Base-by-base conservation (phyloP, 306 rosid genomes). In the Cucumis cinereus region DNA sequence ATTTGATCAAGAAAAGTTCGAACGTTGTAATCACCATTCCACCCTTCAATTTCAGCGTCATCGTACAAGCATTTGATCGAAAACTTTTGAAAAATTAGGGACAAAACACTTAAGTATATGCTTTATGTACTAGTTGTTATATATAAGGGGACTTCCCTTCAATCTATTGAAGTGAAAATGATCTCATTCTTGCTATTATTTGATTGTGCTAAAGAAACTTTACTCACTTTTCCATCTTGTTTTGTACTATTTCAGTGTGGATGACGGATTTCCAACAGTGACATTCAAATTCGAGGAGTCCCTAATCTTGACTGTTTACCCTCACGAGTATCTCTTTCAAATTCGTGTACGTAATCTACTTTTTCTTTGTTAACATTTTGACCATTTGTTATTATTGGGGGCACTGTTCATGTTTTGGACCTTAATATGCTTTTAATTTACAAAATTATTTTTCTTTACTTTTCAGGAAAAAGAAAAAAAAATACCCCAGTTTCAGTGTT, bases 271-370 rank as follows among this genome's bases (percentile, higher is more conserved):
- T 85, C 97, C 99, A 15, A 26, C 6, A 24, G 84, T 90, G 61
- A 88, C 77, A 79, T 87, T 94, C 69, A 63, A 56, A 73, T 94
- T 94, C 63, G 86, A 79, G 47, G 84, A 86, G 43, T 81, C 90
- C 28, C 88, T 86, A 77, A 22, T 85, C 73, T 66, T 94, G 78
- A 77, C 49, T 30, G 85, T 77, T 40, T 83, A 88, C 81, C 93
- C 99, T 77, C 92, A 64, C 1, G 99, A 94, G 13, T 94, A 94
- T 79, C 75, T 94, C 36, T 94, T 94, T 81, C 64, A 17, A 8
- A 74, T 79, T 41, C 55, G 30, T 1, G 96, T 84, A 77, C 86
- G 93, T 66, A 79, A 67, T 30, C 41, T 78, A 70, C 20, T 53
- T 76, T 19, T 70, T 43, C 7, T 41, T 71, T n/a, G 56, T 19